Evolutionary conservation across 2,329 filamentous ascomycete genomes (phyloP), one percentile per base, ranked within the genome.

Genomic region (Penicillium thymicola): DNA sequence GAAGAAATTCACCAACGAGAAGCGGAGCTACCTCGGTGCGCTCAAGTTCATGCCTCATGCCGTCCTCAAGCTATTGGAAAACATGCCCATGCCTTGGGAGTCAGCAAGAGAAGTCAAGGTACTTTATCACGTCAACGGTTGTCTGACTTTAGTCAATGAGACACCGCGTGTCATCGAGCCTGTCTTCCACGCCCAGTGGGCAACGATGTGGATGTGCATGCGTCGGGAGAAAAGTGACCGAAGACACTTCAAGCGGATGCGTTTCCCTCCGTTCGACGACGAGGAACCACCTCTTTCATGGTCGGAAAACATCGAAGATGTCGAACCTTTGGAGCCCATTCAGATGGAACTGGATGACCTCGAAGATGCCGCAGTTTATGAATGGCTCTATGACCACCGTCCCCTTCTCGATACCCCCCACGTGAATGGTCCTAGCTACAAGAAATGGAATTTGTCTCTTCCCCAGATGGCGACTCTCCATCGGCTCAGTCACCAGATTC

Each of bases 61-160:
- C 6, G 94, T 99, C 11, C 78, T 99, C 78, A 99, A 99, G 80
- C 82, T 99, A 25, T 76, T 99, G 55, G 94, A 99, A 79, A 99
- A 99, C 69, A 99, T 99, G 94, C 94, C 94, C 4, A 99, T 99
- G 94, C 94, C 94, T 0, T 99, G 94, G 94, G 94, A 99, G 78
- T 94, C 92, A 55, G 87, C 91, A 27, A 86, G 92, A 61, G 94
- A 99, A 70, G 95, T 99, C 60, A 97, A 97, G 78, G 94, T 99
- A 28, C 81, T 99, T 13, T 99, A 99, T 74, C 94, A 99, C 71
- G 92, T 97, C 68, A 99, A 99, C 70, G 94, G 94, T 30, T 99
- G 95, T 70, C 76, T 99, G 76, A 99, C 94, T 2, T 79, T 99
- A 54, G 95, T 99, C 68, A 99, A 99, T 73, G 94, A 99, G 79